Base-by-base conservation (phyloP, 768 basidiomycete species). In the Lactarius indigo region DNA sequence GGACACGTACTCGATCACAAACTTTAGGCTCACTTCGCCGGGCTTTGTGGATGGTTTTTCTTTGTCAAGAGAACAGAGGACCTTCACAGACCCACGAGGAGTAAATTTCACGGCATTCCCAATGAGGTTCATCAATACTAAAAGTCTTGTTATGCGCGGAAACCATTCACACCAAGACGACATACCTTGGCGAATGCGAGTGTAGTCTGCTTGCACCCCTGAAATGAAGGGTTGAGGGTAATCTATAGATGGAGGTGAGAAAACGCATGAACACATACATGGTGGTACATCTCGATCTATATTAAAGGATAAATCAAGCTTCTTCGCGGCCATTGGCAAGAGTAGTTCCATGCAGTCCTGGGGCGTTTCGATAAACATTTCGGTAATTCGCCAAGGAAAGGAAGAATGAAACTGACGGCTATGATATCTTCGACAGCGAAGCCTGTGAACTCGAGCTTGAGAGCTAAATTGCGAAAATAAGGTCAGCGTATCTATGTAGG, bases 51-150 rank as follows among this genome's bases (percentile, higher is more conserved):
- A 65, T 41, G 74, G 73, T 17, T 75, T 68, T 30, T 69, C 69
- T 12, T 72, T 76, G 66, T 87, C 85, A n/a, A 86, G 77, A 5
- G 83, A 83, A 71, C 87, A 88, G 2, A 78, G 80, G 23, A 89
- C 86, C 42, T 83, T 81, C 28, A 91, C 88, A 52, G 81, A 86
- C 9, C 90, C 89, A 23, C 74, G 77, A 1, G 82, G 79, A 1
- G 89, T 90, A 74, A 90, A 91, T 71, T 90, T 91, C 63, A 90
- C 85, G 4, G 88, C 88, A 72, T 91, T 91, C 9, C 88, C 89
- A 57, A 90, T 87, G 58, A 90, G 75, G 73, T 91, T 91, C 88
- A 90, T 90, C 26, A 90, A 75, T 12, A 90, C 88, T 88, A 69
- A 18, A 39, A 55, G 57, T 41, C 17, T 41, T 44, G 65, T 30